These are phyloP conservation scores for Chaetomiaceae sp. DNA, from an alignment of 2,329 filamentous ascomycete genomes.

Conservation along the genomic window DNA sequence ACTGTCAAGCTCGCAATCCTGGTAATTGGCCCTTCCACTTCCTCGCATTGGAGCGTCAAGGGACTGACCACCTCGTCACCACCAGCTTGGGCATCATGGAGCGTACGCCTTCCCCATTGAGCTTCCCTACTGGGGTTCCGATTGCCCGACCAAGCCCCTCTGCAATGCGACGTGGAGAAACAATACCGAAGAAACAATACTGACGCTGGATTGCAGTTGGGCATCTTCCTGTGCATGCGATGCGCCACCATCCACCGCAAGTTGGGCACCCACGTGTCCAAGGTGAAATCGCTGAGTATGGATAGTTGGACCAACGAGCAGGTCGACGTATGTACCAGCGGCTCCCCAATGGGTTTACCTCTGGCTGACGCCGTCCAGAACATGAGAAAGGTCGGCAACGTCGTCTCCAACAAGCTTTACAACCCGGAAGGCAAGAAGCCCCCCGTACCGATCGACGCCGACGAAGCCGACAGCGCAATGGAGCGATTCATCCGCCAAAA, in stretches of 20 bases:
- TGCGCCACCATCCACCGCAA: slow-evolving; percentile 95
- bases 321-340: slow-evolving; percentile 65
- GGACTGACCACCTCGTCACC: slow-evolving; percentile 31
- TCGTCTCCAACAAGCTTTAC: slow-evolving; percentile 78
- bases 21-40: slow-evolving; percentile 50
- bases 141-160: too few relatives aligned
- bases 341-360: background rate
- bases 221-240: slow-evolving; percentile 95
- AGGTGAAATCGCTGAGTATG: slow-evolving; percentile 98
- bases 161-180: too few relatives aligned
- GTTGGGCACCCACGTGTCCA: slow-evolving; percentile 94
- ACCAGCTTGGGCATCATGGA: slow-evolving; percentile 93
- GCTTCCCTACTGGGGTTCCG: too few relatives aligned
- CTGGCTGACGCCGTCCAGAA: slow-evolving; percentile 51
- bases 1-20: slow-evolving; percentile 89
- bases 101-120: slow-evolving; percentile 54
- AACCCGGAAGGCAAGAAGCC: slow-evolving; percentile 82
- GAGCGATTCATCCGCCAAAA: slow-evolving; percentile 94
- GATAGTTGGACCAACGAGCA: slow-evolving; percentile 95
- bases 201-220: slow-evolving; percentile 56
- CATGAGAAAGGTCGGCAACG: slow-evolving; percentile 91
- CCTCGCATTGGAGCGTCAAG: slow-evolving; percentile 17
- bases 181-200: too few relatives aligned
- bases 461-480: slow-evolving; percentile 91
- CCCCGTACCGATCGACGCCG: slow-evolving; percentile 80